Evolutionary conservation across 495 filamentous ascomycete genomes (phyloP).

Genomic region (Tetracladium setigerum): DNA sequence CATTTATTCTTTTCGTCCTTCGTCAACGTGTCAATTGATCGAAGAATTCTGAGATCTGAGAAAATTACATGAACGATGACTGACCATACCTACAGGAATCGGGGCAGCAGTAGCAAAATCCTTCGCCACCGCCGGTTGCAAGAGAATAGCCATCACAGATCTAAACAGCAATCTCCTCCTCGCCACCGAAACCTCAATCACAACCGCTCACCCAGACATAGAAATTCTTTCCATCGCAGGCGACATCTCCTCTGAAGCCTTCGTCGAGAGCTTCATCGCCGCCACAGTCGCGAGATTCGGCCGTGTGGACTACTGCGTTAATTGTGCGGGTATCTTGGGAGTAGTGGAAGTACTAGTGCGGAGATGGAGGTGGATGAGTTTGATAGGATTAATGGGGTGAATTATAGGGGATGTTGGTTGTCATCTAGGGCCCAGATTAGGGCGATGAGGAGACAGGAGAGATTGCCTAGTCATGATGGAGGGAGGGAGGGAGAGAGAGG

Average conservation of each 20-base stretch:
- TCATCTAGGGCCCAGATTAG: slow-evolving; percentile 37
- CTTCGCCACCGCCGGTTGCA: slow-evolving; percentile 44
- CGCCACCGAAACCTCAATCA: slow-evolving; percentile 27
- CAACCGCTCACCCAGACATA: slow-evolving; percentile 21
- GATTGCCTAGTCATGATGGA: slow-evolving; percentile 33
- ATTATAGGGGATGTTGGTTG: slow-evolving; percentile 46
- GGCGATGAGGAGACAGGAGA: slow-evolving; percentile 41
- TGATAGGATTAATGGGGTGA: slow-evolving; percentile 42
- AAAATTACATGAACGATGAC: too few relatives aligned
- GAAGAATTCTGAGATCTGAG: too few relatives aligned
- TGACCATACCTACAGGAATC: slow-evolving; percentile 33
- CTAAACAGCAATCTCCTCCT: slow-evolving; percentile 30
- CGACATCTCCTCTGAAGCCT: slow-evolving; percentile 35
- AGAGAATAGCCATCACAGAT: slow-evolving; percentile 42
- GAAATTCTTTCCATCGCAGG: slow-evolving; percentile 28
- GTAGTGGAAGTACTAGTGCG: slow-evolving; percentile 7
- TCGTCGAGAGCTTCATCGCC: slow-evolving; percentile 32
- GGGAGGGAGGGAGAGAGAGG: slow-evolving; percentile 31
- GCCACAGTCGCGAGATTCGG: slow-evolving; percentile 27
- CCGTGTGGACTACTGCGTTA: slow-evolving; percentile 45
- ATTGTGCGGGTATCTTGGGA: slow-evolving; percentile 36
- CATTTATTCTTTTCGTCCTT: not conserved
- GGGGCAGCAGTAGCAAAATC: slow-evolving; percentile 42
- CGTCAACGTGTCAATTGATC: too few relatives aligned
- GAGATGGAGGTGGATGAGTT: slow-evolving; percentile 32